These are phyloP conservation scores for Phoenix roebelenii DNA, from an alignment of 176 grass and related monocot species.

Conservation along the genomic window DNA sequence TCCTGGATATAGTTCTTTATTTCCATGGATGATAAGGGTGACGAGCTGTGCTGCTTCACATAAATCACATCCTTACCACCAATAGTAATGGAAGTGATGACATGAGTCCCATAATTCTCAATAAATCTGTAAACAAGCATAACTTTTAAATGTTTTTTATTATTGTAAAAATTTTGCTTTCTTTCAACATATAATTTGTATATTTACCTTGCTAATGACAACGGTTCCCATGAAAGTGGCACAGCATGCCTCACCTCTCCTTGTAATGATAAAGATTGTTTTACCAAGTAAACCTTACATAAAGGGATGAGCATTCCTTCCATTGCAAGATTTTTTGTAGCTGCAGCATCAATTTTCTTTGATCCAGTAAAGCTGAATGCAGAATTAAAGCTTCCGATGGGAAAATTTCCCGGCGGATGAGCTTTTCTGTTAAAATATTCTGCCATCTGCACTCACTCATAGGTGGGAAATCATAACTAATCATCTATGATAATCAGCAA, in stretches of 20 bases:
- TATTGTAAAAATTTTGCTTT: not conserved
- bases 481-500: too few relatives aligned
- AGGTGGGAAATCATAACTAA: not conserved
- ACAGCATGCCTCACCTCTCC: slow-evolving; percentile 38
- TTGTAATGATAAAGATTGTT: slow-evolving; percentile 18
- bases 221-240: slow-evolving; percentile 49
- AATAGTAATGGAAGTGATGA: slow-evolving; percentile 47
- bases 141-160: slow-evolving; percentile 7
- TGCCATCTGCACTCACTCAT: slow-evolving; percentile 39
- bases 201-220: slow-evolving; percentile 43
- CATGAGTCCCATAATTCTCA: slow-evolving; percentile 63
- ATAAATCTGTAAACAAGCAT: slow-evolving; percentile 47
- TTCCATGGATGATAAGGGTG: slow-evolving; percentile 36
- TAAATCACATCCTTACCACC: slow-evolving; percentile 63
- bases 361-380: slow-evolving; percentile 53
- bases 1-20: slow-evolving; percentile 54
- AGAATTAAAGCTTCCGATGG: slow-evolving; percentile 46
- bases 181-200: slow-evolving; percentile 1
- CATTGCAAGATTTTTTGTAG: slow-evolving; percentile 46
- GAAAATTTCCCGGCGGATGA: slow-evolving; percentile 30
- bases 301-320: slow-evolving; percentile 39
- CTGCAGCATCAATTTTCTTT: slow-evolving; percentile 42
- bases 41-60: slow-evolving; percentile 47
- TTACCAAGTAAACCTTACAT: slow-evolving; percentile 31
- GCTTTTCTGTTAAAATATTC: slow-evolving; percentile 49